Conservation (phyloP, 306 rosid genomes). For the Quercus bicolor region DNA sequence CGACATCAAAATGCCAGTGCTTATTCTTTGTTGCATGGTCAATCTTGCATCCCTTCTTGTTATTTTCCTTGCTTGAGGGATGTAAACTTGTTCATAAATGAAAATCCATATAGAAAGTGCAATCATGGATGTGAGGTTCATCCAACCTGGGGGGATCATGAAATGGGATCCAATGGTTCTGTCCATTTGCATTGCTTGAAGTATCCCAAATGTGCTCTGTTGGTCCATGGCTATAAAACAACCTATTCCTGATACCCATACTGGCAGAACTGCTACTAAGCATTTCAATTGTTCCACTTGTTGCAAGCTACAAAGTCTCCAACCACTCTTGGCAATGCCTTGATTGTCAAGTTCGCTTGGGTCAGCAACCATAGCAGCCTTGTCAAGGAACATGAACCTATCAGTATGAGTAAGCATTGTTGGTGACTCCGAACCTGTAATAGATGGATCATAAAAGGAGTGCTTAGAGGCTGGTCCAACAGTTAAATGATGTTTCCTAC, state of each 20-base stretch:
- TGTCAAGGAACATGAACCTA: conserved; percentile 59
- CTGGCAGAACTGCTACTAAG: conserved; percentile 54
- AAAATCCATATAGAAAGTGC: conserved; percentile 71
- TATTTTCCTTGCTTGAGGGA: conserved; percentile 26
- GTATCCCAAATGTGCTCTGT: conserved; percentile 64
- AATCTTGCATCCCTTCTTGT: conserved; percentile 33
- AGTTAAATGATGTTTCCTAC: conserved; percentile 25
- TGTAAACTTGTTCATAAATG: conserved; percentile 52
- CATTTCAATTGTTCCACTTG: conserved; percentile 77
- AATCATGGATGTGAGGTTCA: conserved; percentile 50
- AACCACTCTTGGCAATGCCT: conserved; percentile 43
- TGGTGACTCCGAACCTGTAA: conserved; percentile 1
- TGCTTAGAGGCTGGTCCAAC: background rate
- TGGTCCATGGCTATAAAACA: conserved; percentile 57
- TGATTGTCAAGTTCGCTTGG: conserved; percentile 41
- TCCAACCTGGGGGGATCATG: conserved; percentile 74
- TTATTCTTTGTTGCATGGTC: conserved; percentile 45
- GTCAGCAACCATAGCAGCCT: conserved; percentile 51
- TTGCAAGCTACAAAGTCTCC: conserved; percentile 73
- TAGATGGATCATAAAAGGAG: conserved; percentile 39
- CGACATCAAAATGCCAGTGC: conserved; percentile 58
- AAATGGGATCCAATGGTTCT: conserved; percentile 57
- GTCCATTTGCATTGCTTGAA: conserved; percentile 60
- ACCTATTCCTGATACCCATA: conserved; percentile 66
- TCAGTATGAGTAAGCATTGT: conserved; percentile 38